A percentile compares a stretch with the other conserved stretches of the same genome.
Evolutionary conservation across 805 yeast species (phyloP).

Genomic region (Ogataea saltuana): DNA sequence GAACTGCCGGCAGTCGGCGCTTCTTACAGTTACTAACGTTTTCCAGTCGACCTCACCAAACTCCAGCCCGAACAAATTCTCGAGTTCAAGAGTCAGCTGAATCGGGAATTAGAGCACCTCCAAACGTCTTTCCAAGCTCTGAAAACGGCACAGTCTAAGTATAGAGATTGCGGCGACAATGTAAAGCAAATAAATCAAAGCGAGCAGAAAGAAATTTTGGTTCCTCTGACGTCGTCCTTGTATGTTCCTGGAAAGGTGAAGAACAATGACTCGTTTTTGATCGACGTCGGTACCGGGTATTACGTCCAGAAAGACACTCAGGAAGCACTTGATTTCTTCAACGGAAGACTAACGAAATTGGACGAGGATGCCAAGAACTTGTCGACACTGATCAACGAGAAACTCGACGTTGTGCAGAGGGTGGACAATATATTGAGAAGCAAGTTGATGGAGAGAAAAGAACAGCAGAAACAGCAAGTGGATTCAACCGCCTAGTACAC

Average conservation of each 20-base stretch:
- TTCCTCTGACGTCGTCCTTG: slow-evolving; percentile 86
- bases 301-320: slow-evolving; percentile 75
- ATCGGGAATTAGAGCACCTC: slow-evolving; percentile 83
- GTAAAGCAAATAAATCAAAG: slow-evolving; percentile 50
- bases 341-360: slow-evolving; percentile 69
- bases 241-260: slow-evolving; percentile 83
- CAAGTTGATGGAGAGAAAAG: slow-evolving; percentile 50
- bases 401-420: slow-evolving; percentile 60
- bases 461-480: slow-evolving; percentile 19
- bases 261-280: slow-evolving; percentile 69
- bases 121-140: slow-evolving; percentile 82
- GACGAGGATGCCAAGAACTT: slow-evolving; percentile 72
- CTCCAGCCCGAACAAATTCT: slow-evolving; percentile 82
- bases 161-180: slow-evolving; percentile 75
- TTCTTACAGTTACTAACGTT: slow-evolving; percentile 2
- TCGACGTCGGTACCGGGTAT: slow-evolving; percentile 96
- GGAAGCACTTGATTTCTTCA: slow-evolving; percentile 72
- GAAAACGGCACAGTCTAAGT: slow-evolving; percentile 76
- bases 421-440: slow-evolving; percentile 59
- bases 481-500: slow-evolving; percentile 1
- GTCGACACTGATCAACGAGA: slow-evolving; percentile 72
- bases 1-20: background rate
- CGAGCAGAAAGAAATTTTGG: slow-evolving; percentile 58
- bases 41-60: slow-evolving; percentile 57
- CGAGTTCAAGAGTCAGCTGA: slow-evolving; percentile 80